phyloP scores from a whole-genome alignment of 2,329 filamentous ascomycete genomes.

The Colletotrichum orchidophilum region DNA sequence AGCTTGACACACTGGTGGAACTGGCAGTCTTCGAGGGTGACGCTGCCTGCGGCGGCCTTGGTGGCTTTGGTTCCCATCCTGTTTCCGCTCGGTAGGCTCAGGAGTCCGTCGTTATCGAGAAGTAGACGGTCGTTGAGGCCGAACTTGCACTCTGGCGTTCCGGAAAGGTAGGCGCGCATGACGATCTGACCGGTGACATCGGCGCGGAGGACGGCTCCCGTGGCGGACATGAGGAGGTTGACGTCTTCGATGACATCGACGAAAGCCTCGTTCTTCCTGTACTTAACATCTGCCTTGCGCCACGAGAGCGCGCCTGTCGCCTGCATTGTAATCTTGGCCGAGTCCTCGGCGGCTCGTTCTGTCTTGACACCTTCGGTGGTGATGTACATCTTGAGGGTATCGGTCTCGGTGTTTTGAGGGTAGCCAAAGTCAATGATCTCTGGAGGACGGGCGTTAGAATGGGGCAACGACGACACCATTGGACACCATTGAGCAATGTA shows the following conservation, averaged over 20 bases:
- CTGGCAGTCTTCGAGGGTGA: slow-evolving; percentile 96
- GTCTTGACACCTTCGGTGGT: slow-evolving; percentile 99
- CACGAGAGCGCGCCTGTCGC: slow-evolving; percentile 96
- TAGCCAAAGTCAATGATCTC: slow-evolving; percentile 99
- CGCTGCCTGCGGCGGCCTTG: slow-evolving; percentile 92
- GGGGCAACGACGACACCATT: not conserved
- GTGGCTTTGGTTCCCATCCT: slow-evolving; percentile 86
- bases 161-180: slow-evolving; percentile 97
- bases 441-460: slow-evolving; percentile 45
- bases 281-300: slow-evolving; percentile 97
- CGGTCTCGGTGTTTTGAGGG: slow-evolving; percentile 97
- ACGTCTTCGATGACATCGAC: slow-evolving; percentile 99
- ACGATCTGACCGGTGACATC: slow-evolving; percentile 98
- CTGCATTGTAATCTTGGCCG: slow-evolving; percentile 98
- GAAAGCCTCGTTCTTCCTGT: slow-evolving; percentile 99
- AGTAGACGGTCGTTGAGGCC: slow-evolving; percentile 95
- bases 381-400: slow-evolving; percentile 99
- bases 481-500: not conserved
- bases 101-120: slow-evolving; percentile 79
- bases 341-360: slow-evolving; percentile 86
- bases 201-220: slow-evolving; percentile 90
- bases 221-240: slow-evolving; percentile 98
- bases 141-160: slow-evolving; percentile 98
- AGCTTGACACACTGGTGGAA: slow-evolving; percentile 99
- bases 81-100: slow-evolving; percentile 77